phyloP scores from a whole-genome alignment of 225 moss, liverwort and hornwort genomes.

The Polytrichum formosum region DNA sequence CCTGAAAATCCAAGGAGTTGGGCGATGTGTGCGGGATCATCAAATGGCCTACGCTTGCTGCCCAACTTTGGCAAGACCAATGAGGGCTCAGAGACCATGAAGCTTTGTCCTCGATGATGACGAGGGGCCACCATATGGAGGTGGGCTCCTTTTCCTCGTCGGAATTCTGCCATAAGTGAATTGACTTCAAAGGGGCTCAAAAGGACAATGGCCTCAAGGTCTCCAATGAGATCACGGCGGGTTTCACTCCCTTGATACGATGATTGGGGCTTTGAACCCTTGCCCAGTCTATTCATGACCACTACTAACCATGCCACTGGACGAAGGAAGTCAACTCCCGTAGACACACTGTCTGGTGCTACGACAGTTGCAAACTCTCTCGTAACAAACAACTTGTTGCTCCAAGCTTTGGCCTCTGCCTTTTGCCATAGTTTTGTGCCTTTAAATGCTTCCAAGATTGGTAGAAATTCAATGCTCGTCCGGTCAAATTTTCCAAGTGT shows the following conservation, averaged over 20 bases:
- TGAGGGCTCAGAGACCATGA: constrained; percentile 20
- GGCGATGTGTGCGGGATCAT: background rate
- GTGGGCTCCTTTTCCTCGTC: background rate
- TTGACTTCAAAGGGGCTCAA: constrained; percentile 33
- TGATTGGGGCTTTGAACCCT: background rate
- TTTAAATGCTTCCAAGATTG: constrained; percentile 2
- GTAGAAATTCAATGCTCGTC: background rate
- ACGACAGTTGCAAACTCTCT: constrained; percentile 27
- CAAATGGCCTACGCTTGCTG: background rate
- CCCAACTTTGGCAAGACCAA: constrained; percentile 8
- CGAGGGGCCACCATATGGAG: constrained; percentile 39
- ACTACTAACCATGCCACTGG: constrained; percentile 30
- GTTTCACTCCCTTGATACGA: background rate
- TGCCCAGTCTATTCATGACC: background rate
- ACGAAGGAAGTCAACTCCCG: constrained; percentile 13
- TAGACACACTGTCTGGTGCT: background rate
- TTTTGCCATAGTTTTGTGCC: constrained; percentile 5
- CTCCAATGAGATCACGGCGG: background rate
- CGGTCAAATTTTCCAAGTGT: background rate
- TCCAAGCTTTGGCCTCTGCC: constrained; percentile 17
- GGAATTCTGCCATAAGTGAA: constrained; percentile 9
- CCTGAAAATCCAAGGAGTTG: constrained; percentile 32
- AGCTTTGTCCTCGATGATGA: constrained; percentile 14
- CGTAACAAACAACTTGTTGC: constrained; percentile 19
- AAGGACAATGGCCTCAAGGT: constrained; percentile 16